Evolutionary conservation across 2,329 filamentous ascomycete species (phyloP).

Genomic region (Claviceps purpurea): DNA sequence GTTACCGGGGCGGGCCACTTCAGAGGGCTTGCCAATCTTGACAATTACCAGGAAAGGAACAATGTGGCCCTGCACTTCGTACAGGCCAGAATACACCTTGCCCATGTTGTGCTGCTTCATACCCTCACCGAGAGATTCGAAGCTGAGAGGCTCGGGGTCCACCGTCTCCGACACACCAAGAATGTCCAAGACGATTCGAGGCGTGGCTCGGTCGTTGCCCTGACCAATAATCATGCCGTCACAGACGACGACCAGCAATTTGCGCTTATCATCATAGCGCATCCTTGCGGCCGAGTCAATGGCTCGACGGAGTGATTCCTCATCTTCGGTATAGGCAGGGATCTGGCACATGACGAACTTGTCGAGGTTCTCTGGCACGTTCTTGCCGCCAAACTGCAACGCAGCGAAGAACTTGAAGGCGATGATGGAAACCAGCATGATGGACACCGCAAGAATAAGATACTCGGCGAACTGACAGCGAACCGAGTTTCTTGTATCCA

Average conservation of each 20-base stretch:
- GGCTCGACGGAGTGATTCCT: conserved; percentile 89
- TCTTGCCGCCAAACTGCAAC: conserved; percentile 85
- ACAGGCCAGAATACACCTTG: conserved; percentile 94
- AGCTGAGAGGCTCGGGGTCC: conserved; percentile 90
- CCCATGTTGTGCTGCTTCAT: conserved; percentile 99
- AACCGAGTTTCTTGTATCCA: conserved; percentile 80
- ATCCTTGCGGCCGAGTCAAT: conserved; percentile 93
- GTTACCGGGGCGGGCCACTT: conserved; percentile 89
- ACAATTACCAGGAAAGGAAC: conserved; percentile 95
- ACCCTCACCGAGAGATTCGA: conserved; percentile 90
- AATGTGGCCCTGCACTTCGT: conserved; percentile 95
- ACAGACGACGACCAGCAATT: conserved; percentile 82
- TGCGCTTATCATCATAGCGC: conserved; percentile 97
- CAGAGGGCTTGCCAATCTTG: conserved; percentile 95
- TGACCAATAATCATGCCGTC: conserved; percentile 99
- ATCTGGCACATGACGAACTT: conserved; percentile 98
- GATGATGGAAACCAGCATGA: conserved; percentile 69
- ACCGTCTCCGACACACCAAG: conserved; percentile 86
- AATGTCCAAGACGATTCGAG: conserved; percentile 92
- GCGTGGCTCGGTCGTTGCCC: conserved; percentile 91
- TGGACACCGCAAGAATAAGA: conserved; percentile 72
- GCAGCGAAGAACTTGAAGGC: conserved; percentile 95
- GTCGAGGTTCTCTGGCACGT: conserved; percentile 86
- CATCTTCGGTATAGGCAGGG: conserved; percentile 94
- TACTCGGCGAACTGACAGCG: conserved; percentile 83